Evolutionary conservation across 805 yeast species (phyloP).

Genomic region (Saturnispora sanitii): DNA sequence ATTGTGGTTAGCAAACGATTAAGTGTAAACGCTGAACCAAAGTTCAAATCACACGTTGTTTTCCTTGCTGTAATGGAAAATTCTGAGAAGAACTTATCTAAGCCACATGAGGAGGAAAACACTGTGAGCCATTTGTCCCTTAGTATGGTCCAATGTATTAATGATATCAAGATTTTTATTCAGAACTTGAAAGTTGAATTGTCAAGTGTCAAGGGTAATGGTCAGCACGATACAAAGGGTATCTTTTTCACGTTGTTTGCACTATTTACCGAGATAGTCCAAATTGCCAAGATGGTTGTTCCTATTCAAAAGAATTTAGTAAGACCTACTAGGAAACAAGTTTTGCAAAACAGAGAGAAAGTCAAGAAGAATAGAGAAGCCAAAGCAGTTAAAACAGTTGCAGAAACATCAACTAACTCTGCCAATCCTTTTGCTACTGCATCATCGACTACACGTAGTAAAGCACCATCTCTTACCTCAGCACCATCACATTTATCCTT

Average conservation of each 20-base stretch:
- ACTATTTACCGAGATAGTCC: conserved; percentile 21
- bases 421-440: conserved; percentile 2
- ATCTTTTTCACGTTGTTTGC: conserved; percentile 23
- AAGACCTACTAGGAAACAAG: not conserved
- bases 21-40: conserved; percentile 12
- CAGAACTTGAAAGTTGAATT: conserved; percentile 14
- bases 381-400: not conserved
- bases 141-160: conserved; percentile 17
- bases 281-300: conserved; percentile 19
- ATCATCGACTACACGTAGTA: conserved; percentile 7
- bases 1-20: conserved; percentile 11
- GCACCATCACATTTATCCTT: not conserved
- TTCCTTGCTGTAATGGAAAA: conserved; percentile 16
- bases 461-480: conserved; percentile 2
- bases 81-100: conserved; percentile 14
- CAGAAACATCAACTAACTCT: not conserved
- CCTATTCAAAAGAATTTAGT: conserved; percentile 12
- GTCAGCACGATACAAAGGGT: no score
- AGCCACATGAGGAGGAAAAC: conserved; percentile 11
- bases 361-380: not conserved
- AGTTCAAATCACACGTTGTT: conserved; percentile 13
- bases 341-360: not conserved
- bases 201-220: no score
- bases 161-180: conserved; percentile 16
- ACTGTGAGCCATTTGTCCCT: conserved; percentile 14